These are phyloP conservation scores for Stevia rebaudiana DNA, from an alignment of 140 eudicot genomes.

Conservation along the genomic window DNA sequence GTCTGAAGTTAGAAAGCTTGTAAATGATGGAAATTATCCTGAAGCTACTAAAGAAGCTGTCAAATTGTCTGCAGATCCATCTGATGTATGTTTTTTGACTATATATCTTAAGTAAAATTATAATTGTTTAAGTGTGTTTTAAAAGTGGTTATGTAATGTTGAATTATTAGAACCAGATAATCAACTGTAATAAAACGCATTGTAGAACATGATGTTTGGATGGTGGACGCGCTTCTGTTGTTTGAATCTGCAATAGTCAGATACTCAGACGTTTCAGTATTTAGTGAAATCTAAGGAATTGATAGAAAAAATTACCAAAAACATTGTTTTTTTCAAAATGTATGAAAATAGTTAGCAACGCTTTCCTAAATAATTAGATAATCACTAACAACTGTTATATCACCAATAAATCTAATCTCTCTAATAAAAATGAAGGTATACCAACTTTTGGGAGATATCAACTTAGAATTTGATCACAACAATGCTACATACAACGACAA, in stretches of 20 bases:
- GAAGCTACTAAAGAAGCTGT: constrained; percentile 76
- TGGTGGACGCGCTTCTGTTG: background rate
- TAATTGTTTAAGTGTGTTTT: background rate
- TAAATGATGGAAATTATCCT: constrained; percentile 60
- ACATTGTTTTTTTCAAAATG: no score
- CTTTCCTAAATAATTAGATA: background rate
- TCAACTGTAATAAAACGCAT: background rate
- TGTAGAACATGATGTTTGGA: background rate
- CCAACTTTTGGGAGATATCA: constrained; percentile 85
- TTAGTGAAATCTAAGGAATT: background rate
- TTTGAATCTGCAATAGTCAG: background rate
- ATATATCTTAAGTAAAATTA: background rate
- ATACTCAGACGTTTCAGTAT: background rate
- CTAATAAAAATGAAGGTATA: constrained; percentile 49
- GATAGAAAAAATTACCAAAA: background rate
- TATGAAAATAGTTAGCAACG: background rate
- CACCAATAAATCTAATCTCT: background rate
- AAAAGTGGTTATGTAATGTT: background rate
- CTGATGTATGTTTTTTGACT: constrained; percentile 46
- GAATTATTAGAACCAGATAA: background rate
- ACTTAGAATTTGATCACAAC: constrained; percentile 53
- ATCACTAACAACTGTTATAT: background rate
- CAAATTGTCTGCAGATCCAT: constrained; percentile 56
- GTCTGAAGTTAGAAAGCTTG: constrained; percentile 70
- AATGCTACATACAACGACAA: constrained; percentile 37